These are phyloP conservation scores for Physcomitrium patens DNA, from an alignment of 225 moss, liverwort and hornwort genomes.

Conservation along the genomic window DNA sequence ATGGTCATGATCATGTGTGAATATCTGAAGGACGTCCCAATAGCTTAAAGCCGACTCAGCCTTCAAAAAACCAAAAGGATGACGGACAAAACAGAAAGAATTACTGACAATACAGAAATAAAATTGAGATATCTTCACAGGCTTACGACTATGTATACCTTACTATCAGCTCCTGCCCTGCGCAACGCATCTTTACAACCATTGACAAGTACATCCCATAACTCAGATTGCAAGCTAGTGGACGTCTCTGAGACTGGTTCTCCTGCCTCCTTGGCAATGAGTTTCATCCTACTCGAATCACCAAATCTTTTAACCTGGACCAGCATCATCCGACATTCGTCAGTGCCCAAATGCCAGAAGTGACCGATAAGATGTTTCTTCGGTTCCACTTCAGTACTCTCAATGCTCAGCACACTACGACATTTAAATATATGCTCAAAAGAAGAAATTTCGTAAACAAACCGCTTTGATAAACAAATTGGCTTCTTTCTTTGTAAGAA, in stretches of 20 bases:
- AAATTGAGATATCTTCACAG: neutral
- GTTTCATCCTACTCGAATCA: constrained; percentile 76
- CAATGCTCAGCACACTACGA: neutral
- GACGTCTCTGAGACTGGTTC: constrained; percentile 66
- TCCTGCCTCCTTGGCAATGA: constrained; percentile 90
- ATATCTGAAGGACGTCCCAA: neutral
- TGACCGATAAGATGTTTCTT: neutral
- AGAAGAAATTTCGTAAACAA: constrained; percentile 33
- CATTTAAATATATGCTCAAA: constrained; percentile 11
- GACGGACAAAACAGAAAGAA: neutral
- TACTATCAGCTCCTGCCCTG: constrained; percentile 81
- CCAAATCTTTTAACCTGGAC: constrained; percentile 91
- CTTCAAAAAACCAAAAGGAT: neutral
- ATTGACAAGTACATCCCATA: constrained; percentile 77
- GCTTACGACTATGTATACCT: constrained; percentile 49
- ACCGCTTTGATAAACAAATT: constrained; percentile 91
- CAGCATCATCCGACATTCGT: constrained; percentile 28
- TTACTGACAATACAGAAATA: neutral
- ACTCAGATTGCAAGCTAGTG: constrained; percentile 67
- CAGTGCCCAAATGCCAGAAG: neutral
- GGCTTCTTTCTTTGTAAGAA: constrained; percentile 91
- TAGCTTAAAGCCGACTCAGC: constrained; percentile 4
- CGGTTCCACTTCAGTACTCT: neutral
- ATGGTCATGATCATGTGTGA: constrained; percentile 4
- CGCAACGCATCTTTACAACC: constrained; percentile 93